Percentiles rank a stretch among this genome's conserved stretches.
Evolutionary conservation across 164 flowering plant genomes (phyloP).

Genomic region (Stephania yunnanensis): DNA sequence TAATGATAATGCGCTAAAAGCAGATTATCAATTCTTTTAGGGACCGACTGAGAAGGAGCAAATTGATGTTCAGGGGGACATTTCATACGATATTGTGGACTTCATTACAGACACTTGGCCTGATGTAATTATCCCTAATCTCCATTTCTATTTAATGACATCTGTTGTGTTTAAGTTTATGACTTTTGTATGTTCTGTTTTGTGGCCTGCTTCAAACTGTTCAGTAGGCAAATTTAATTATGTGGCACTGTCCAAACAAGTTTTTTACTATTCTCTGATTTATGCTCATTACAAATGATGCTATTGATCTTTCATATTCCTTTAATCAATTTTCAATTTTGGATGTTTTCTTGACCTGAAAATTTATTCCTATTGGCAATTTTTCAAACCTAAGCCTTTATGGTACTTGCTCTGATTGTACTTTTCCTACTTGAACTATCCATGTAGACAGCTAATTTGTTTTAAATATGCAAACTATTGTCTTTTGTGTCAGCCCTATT

Average conservation of each 20-base stretch:
- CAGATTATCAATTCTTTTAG: conserved; percentile 26
- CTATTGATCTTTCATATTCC: background rate
- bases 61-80: conserved; percentile 97
- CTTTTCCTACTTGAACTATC: background rate
- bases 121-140: conserved; percentile 46
- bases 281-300: background rate
- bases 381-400: background rate
- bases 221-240: background rate
- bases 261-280: background rate
- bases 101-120: conserved; percentile 93
- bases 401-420: background rate
- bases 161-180: background rate
- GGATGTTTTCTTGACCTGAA: background rate
- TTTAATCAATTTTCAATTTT: background rate
- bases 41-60: conserved; percentile 98
- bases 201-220: background rate
- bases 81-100: conserved; percentile 81
- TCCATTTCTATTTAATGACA: background rate
- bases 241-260: background rate
- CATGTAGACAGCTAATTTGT: background rate
- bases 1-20: background rate
- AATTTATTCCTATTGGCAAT: background rate
- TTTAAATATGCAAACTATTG: background rate
- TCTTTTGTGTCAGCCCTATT: background rate
- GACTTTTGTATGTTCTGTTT: background rate